Evolutionary conservation across 2,329 filamentous ascomycete species (phyloP), one percentile per base, ranked within the genome.

Genomic region (Ceratocystis destructans): DNA sequence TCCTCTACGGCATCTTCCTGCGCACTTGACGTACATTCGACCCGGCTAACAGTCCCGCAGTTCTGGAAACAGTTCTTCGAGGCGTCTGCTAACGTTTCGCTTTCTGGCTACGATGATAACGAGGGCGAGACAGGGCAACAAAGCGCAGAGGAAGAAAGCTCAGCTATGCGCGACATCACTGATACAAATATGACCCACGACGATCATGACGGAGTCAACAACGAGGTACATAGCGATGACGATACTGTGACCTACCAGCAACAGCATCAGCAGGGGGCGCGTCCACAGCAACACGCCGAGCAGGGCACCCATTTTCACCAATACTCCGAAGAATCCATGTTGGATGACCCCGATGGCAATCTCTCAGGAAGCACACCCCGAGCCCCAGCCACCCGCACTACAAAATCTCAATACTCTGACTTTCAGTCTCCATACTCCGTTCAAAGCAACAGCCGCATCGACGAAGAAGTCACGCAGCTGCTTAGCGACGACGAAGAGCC

Each of bases 41-140:
- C 48, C 12, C 45, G 25, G 20, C 53, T 45, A 46, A 55, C 37
- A 65, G 17, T 22, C 25, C 1, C 65, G 12, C 72, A 95, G 89
- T 99, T 99, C 77, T 99, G 94, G 94, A 99, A 99, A 77, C 92
- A 97, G 79, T 99, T 99, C 79, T 99, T 99, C 76, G 94, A 99
- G 77, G 91, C 94, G 45, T 96, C 92, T 61, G 94, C 94, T 74
- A 97, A 99, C 72, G 93, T 99, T 31, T 96, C 93, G 10, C 83
- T 99, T 10, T 96, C 91, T 0, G 91, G 92, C 33, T 96, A 99
- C 75, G 93, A 96, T 73, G 92, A 96, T 73, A 85, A 83, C 64
- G 78, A 80, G 1, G 86, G 88, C n/a, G 84, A 82, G 72, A 81
- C 72, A 66, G 55, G 44, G 17, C 66, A 69, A n/a, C 78, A 71